A percentile compares a stretch with the other conserved stretches of the same genome.
phyloP scores from a whole-genome alignment of 176 grass and related monocot genomes.

The Juncus effusus region DNA sequence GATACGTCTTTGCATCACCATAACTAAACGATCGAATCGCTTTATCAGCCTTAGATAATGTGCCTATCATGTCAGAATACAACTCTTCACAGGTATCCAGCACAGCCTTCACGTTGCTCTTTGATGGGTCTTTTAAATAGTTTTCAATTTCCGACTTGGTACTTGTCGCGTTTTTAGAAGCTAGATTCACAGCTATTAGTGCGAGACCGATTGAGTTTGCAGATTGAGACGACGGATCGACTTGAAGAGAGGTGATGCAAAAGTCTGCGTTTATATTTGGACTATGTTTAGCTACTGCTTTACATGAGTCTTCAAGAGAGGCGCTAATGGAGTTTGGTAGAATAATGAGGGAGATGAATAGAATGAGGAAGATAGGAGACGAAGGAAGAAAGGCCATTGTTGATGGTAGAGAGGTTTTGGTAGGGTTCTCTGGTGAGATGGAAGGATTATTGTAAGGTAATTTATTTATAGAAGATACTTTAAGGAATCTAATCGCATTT shows the following conservation, averaged over 20 bases:
- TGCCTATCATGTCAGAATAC: conserved; percentile 29
- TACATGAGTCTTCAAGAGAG: conserved; percentile 18
- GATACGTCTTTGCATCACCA: conserved; percentile 41
- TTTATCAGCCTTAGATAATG: conserved; percentile 7
- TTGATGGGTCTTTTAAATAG: conserved; percentile 15
- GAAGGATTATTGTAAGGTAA: not conserved
- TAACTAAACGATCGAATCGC: conserved; percentile 34
- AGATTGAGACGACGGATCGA: not conserved
- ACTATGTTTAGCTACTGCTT: conserved; percentile 2
- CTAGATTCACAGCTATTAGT: conserved; percentile 27
- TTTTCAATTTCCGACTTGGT: conserved; percentile 14
- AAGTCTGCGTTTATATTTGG: conserved; percentile 44
- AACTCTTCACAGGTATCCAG: conserved; percentile 32
- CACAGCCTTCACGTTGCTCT: conserved; percentile 8
- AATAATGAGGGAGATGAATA: not conserved
- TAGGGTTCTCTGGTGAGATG: not conserved
- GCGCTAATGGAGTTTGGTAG: not conserved
- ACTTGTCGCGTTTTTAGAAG: not conserved
- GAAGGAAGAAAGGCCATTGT: conserved; percentile 3
- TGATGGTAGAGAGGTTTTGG: conserved; percentile 5
- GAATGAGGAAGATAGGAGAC: not conserved
- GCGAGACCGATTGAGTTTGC: conserved; percentile 33
- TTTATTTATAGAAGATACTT: not conserved
- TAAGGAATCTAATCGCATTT: not conserved
- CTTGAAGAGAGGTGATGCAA: conserved; percentile 42